Base-by-base conservation (phyloP, 306 rosid genomes). In the Fagus sylvatica region DNA sequence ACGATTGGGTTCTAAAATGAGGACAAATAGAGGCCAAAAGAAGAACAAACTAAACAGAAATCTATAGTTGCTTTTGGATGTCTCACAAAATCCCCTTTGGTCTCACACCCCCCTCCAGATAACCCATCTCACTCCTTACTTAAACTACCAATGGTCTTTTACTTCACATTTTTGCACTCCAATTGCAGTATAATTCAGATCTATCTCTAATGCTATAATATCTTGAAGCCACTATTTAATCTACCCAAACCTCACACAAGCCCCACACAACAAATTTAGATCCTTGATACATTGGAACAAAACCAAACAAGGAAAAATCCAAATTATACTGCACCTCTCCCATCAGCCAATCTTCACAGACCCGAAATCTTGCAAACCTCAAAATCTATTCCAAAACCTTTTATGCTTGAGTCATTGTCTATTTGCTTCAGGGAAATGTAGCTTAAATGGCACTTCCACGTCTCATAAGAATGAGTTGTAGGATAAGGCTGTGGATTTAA, bases 1-100 rank as follows among this genome's bases (percentile, higher is more conserved):
- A 73, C 30, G 13, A 16, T 22, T 33, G 65, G 19, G 76, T n/a
- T 36, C 65, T 36, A 75, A 72, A 78, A 72, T 8, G 55, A 68
- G 37, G 55, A 75, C 17, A 10, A 55, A 33, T 32, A 68, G 42
- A 43, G 4, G 28, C 80, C 72, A 75, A 33, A 17, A 37, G 61
- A 39, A 46, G 40, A 80, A 41, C 77, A 76, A 75, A 57, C 9
- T 34, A 33, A 36, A 64, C 28, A 64, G 28, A 5, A 64, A 64
- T 33, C 40, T 34, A 36, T 64, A 5, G 11, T 6, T 34, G 12
- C 69, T 17, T 41, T 69, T 41, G 2, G 73, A 43, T 43, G 8
- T 4, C 37, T 19, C 55, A 69, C 22, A 32, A 53, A 22, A 43
- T 11, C 40, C 17, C 41, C 41, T 40, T 33, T 7, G 19, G 19